Conservation (phyloP, 345 rosid species). For the Gossypium sturtianum region DNA sequence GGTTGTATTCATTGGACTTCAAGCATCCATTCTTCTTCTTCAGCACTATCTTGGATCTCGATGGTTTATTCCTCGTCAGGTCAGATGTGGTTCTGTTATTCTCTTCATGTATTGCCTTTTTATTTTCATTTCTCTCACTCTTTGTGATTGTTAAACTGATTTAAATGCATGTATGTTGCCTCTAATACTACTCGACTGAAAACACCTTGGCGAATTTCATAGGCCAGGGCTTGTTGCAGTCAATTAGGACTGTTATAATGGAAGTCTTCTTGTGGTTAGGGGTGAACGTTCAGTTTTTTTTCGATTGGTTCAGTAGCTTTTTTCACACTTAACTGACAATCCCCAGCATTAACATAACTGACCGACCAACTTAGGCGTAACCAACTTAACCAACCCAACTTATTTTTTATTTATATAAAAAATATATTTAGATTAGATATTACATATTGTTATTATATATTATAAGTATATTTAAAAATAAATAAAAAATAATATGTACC, state of each 20-base stretch:
- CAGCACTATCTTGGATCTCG: constrained; percentile 96
- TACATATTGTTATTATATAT: too few relatives aligned
- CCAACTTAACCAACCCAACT: too few relatives aligned
- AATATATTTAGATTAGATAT: too few relatives aligned
- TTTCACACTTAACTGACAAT: too few relatives aligned
- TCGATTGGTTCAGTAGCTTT: too few relatives aligned
- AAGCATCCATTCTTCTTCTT: constrained; percentile 82
- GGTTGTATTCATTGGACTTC: constrained; percentile 62
- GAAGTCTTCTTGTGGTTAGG: background rate
- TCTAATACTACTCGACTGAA: background rate
- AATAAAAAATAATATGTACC: too few relatives aligned
- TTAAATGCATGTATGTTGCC: background rate
- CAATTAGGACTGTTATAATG: background rate
- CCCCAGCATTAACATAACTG: too few relatives aligned
- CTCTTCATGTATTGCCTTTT: constrained; percentile 5
- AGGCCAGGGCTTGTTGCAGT: background rate
- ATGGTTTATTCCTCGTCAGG: constrained; percentile 96
- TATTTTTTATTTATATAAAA: too few relatives aligned
- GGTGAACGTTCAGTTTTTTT: too few relatives aligned
- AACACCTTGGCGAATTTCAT: background rate
- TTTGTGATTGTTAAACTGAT: background rate
- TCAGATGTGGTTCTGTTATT: constrained; percentile 26
- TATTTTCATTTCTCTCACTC: background rate
- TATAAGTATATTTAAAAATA: too few relatives aligned
- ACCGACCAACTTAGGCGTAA: too few relatives aligned